These are phyloP conservation scores for Scheffersomyces spartinae DNA, from an alignment of 805 yeast species.

Conservation along the genomic window DNA sequence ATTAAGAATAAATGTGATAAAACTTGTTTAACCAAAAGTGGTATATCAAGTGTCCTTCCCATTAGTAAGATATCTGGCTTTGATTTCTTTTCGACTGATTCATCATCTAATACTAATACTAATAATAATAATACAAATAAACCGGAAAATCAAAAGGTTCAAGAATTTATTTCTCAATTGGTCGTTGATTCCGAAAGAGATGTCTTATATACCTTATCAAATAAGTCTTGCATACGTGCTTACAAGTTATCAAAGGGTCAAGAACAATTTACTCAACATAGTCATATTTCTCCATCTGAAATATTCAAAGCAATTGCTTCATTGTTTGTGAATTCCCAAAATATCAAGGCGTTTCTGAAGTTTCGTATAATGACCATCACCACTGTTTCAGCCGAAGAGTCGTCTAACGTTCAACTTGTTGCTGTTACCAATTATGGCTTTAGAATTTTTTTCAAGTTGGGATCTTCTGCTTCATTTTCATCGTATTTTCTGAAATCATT, in stretches of 20 bases:
- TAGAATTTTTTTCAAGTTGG: conserved; percentile 50
- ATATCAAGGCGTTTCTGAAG: conserved; percentile 34
- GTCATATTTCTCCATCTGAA: conserved; percentile 31
- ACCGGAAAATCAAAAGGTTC: conserved; percentile 9
- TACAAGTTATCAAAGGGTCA: conserved; percentile 45
- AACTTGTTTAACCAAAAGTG: conserved; percentile 65
- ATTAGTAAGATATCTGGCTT: conserved; percentile 20
- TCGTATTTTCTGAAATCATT: conserved; percentile 12
- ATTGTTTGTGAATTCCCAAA: conserved; percentile 45
- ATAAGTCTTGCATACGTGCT: conserved; percentile 70
- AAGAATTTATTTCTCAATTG: conserved; percentile 54
- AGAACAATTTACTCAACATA: conserved; percentile 24
- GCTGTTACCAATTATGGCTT: conserved; percentile 81
- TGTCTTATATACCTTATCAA: conserved; percentile 70
- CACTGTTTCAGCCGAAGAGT: conserved; percentile 52
- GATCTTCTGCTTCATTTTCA: conserved; percentile 20
- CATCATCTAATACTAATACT: conserved; percentile 6
- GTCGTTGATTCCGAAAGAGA: conserved; percentile 70
- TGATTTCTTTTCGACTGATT: conserved; percentile 16
- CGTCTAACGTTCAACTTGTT: conserved; percentile 57
- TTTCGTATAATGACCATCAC: conserved; percentile 53
- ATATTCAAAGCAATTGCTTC: conserved; percentile 37
- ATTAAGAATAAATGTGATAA: conserved; percentile 75
- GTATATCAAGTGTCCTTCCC: conserved; percentile 31
- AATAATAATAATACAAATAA: conserved; percentile 3